phyloP scores from a whole-genome alignment of 164 flowering plant genomes.

The Protea cynaroides region DNA sequence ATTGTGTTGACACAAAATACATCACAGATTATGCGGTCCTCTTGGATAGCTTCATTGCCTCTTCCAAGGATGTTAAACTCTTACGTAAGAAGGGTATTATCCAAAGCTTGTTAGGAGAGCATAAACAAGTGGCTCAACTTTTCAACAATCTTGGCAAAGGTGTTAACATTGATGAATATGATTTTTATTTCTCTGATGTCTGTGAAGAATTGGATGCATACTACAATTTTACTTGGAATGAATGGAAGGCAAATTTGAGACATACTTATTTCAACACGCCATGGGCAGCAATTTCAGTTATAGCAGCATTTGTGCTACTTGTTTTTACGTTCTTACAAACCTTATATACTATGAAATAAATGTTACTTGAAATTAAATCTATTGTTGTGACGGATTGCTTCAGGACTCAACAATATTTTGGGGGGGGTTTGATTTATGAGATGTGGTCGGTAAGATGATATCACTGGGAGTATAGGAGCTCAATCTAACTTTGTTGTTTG shows the following conservation, averaged over 20 bases:
- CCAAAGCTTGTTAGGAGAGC: neutral
- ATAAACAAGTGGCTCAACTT: neutral
- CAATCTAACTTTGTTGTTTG: too few species aligned
- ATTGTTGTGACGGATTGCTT: too few species aligned
- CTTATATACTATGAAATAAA: neutral
- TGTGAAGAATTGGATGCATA: neutral
- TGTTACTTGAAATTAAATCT: too few species aligned
- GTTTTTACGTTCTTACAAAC: neutral
- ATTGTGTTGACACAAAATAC: neutral
- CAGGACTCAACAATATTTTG: too few species aligned
- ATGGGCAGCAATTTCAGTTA: neutral
- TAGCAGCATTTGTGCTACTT: neutral
- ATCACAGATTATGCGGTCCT: neutral
- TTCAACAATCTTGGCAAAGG: neutral
- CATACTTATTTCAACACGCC: neutral
- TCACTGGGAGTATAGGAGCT: too few species aligned
- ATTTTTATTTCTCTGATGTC: too few species aligned
- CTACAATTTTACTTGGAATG: neutral
- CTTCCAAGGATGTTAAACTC: neutral
- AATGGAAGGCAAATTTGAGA: neutral
- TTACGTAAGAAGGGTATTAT: neutral
- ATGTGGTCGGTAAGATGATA: too few species aligned
- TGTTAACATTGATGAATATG: neutral
- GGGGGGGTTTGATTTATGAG: too few species aligned
- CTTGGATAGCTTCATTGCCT: neutral